A percentile compares a stretch with the other conserved stretches of the same genome.
phyloP scores from a whole-genome alignment of 2,329 filamentous ascomycete species.

The Didymosphaeria variabile region DNA sequence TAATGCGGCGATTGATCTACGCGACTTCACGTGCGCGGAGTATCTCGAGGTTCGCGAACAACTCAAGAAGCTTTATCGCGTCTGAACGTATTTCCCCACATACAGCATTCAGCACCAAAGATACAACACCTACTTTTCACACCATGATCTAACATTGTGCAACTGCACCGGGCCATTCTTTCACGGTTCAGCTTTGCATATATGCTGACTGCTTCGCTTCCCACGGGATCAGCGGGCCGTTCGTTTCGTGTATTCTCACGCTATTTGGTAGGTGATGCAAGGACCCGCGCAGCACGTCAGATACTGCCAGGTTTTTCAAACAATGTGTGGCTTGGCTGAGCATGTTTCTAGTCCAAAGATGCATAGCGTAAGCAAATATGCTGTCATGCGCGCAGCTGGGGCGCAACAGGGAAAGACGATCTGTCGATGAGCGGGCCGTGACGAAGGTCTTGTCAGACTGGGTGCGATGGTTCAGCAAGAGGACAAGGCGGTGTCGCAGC shows the following conservation, averaged over 20 bases:
- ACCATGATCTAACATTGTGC: background rate
- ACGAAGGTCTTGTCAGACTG: conserved; percentile 1
- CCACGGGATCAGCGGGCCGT: conserved; percentile 1
- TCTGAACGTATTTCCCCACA: too few species aligned
- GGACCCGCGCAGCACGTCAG: conserved; percentile 6
- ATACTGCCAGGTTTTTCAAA: background rate
- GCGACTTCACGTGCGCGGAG: background rate
- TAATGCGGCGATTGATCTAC: background rate
- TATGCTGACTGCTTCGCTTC: conserved; percentile 8
- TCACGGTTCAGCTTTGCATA: conserved; percentile 3
- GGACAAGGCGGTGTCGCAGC: conserved; percentile 2
- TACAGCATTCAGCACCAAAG: background rate
- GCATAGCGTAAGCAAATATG: background rate
- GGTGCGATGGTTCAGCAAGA: background rate
- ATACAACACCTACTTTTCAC: background rate
- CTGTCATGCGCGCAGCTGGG: conserved; percentile 7
- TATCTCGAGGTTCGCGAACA: background rate
- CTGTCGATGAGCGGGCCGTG: background rate
- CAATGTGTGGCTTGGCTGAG: background rate
- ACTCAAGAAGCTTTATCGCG: background rate
- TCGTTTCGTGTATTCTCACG: conserved; percentile 14
- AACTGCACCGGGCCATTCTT: background rate
- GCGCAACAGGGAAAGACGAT: background rate
- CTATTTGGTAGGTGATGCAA: conserved; percentile 8
- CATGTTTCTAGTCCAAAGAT: background rate